Evolutionary conservation across 2,329 filamentous ascomycete species (phyloP), one percentile per base, ranked within the genome.

Genomic region (Boeremia exigua): DNA sequence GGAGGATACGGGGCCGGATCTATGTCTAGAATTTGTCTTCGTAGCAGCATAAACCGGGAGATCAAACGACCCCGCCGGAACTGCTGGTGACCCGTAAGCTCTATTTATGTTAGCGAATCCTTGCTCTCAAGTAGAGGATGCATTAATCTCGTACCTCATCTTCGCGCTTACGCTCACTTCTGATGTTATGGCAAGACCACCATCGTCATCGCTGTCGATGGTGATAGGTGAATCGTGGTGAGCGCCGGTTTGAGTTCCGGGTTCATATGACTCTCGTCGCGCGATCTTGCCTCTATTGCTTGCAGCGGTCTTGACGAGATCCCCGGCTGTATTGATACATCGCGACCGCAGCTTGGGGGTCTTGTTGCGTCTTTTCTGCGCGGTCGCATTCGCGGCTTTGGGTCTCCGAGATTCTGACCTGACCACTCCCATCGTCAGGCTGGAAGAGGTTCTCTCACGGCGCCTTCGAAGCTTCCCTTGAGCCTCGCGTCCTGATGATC

Each of bases 191-290:
- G 8, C 27, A 17, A 10, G 8, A 25, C 17, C 29, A 6, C 7
- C 23, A 3, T 39, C 38, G 2, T 54, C 51, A 9, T 46, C 45
- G 38, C 59, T 59, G n/a, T 59, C 54, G 28, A 65, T 58, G 2
- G 38, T 52, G 19, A 65, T 65, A 10, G 62, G 62, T 1, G 33
- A 11, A 0, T 53, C 11, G 9, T 43, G 28, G 1, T 44, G 51
- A n/a, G 54, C 32, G 19, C 59, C 59, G 4, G 54, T 25, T 4
- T 32, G 48, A 9, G 34, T 50, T 0, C 43, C 28, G 10, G 48
- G 28, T 4, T 36, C 30, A 3, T 34, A 15, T 5, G 45, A 36
- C 23, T 46, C 39, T 2, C 17, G 29, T 7, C 23, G 39, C 33
- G 19, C 10, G 9, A n/a, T 32, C 4, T 30, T 46, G 8, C 12